Evolutionary conservation across 2,329 filamentous ascomycete species (phyloP).

Genomic region (Penicillium palitans): DNA sequence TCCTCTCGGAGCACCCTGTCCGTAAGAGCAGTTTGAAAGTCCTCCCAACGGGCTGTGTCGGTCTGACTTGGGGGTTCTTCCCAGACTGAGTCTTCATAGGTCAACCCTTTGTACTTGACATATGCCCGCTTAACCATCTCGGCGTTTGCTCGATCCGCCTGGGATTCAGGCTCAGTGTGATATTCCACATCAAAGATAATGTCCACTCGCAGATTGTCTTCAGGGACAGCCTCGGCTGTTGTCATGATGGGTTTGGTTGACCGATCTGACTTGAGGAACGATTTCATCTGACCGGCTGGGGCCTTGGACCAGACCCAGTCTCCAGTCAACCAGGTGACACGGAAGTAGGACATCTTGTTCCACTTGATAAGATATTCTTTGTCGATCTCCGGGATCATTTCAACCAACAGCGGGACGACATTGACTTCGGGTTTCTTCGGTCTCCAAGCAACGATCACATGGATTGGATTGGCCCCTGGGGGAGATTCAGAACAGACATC

Average conservation of each 20-base stretch:
- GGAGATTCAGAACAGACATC: conserved; percentile 68
- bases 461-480: conserved; percentile 60
- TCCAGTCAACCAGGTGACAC: conserved; percentile 83
- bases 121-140: conserved; percentile 70
- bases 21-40: conserved; percentile 79
- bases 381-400: conserved; percentile 68
- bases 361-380: conserved; percentile 94
- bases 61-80: conserved; percentile 70
- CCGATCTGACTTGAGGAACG: conserved; percentile 71
- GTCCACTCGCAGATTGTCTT: conserved; percentile 81
- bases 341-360: conserved; percentile 75
- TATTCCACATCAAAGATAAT: conserved; percentile 84
- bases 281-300: conserved; percentile 60
- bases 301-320: conserved; percentile 81
- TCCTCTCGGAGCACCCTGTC: conserved; percentile 82
- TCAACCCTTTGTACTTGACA: conserved; percentile 89
- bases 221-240: conserved; percentile 76
- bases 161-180: conserved; percentile 55
- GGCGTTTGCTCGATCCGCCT: conserved; percentile 68
- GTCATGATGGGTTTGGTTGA: conserved; percentile 67
- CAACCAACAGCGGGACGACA: conserved; percentile 38
- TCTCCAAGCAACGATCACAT: conserved; percentile 84
- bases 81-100: conserved; percentile 91
- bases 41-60: conserved; percentile 66
- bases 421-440: conserved; percentile 62